Evolutionary conservation across 1,284 basidiomycete genomes (phyloP), one percentile per base, ranked within the genome.

Genomic region (Malassezia nana): DNA sequence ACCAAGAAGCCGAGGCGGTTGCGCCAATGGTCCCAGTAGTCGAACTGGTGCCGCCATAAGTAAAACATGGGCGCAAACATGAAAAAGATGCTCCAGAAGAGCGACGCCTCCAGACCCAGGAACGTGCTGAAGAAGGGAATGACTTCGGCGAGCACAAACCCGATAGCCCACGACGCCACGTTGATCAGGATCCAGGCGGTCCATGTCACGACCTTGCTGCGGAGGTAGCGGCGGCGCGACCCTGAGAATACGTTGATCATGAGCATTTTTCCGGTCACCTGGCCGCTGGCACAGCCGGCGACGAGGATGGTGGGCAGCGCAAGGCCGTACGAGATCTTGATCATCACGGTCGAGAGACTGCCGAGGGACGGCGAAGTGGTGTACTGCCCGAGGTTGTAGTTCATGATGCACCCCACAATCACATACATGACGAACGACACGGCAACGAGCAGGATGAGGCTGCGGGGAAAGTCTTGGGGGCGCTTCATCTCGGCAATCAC

Each of bases 401-500:
- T 66, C 49, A 71, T 57, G 35, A 69, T 60, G 31, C 62, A 60
- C n/a, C 67, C 67, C 18, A 68, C 64, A 10, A 70, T 44, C n/a
- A 61, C 30, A 51, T 70, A 70, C 44, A 70, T 59, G 2, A 70
- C 63, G 28, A 63, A 42, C 49, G 68, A 63, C 8, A 65, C 58
- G 26, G 24, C 41, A 2, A 63, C 56, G 15, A 67, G 62, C 29
- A 60, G 28, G 16, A 25, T 42, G 3, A 70, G 56, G 52, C 67
- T 63, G 42, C 55, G 57, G 31, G 46, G 54, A 53, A 67, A 70
- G 46, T 62, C 59, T 35, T 47, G 46, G 2, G 62, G 67, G 35
- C 64, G 59, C 32, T 58, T 50, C 65, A 70, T 68, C 58, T 70
- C 67, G 25, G 67, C 62, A 25, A 67, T 59, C 45, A 69, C 58